Percentiles rank a stretch among this genome's conserved stretches.
Conservation (phyloP, 441 rosid species). For the Macaranga tanarius region DNA sequence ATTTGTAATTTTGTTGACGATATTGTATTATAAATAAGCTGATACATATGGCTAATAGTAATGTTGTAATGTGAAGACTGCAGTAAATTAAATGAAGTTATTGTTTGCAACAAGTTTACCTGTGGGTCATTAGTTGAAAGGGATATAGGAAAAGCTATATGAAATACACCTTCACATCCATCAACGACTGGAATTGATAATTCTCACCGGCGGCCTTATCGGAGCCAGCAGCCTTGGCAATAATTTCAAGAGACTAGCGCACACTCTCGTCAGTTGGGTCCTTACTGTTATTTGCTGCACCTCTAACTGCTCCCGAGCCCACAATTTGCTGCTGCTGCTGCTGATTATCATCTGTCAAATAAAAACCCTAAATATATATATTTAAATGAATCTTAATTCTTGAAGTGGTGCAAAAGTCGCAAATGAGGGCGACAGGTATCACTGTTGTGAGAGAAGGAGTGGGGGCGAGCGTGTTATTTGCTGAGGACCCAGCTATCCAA, state of each 20-base stretch:
- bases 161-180: conserved; percentile 35
- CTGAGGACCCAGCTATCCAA: too few relatives aligned
- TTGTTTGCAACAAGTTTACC: conserved; percentile 10
- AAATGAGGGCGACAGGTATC: conserved; percentile 89
- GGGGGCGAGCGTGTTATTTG: conserved; percentile 45
- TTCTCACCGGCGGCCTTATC: conserved; percentile 30
- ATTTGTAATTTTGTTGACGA: not conserved
- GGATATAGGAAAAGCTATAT: conserved; percentile 33
- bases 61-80: too few relatives aligned
- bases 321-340: conserved; percentile 30
- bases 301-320: conserved; percentile 18
- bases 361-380: conserved; percentile 47
- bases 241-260: conserved; percentile 27
- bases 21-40: not conserved
- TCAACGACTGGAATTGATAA: conserved; percentile 18
- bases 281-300: conserved; percentile 11
- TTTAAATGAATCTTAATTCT: conserved; percentile 13
- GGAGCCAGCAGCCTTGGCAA: conserved; percentile 24
- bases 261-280: conserved; percentile 40
- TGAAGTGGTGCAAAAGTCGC: conserved; percentile 74
- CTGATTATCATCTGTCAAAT: conserved; percentile 30
- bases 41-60: not conserved
- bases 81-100: not conserved
- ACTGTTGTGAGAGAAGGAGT: conserved; percentile 53
- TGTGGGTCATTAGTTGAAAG: conserved; percentile 20